Percentiles rank a stretch among this genome's conserved stretches.
Conservation (phyloP, 2,329 filamentous ascomycete genomes). For the Fusarium humuli region DNA sequence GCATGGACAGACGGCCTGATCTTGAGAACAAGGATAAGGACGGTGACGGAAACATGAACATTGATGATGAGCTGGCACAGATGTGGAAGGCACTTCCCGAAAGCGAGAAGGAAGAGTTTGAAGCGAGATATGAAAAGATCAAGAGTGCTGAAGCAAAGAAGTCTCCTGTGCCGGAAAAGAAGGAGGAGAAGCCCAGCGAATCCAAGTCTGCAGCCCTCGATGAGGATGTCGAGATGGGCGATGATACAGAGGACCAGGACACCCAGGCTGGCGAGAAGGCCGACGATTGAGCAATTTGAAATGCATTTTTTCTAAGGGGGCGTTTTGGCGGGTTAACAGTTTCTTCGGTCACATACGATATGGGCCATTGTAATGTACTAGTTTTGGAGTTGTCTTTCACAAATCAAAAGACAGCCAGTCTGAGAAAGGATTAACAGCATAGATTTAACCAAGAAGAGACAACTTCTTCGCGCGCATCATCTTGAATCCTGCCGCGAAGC, state of each 20-base stretch:
- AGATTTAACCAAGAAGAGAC: slow-evolving; percentile 13
- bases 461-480: slow-evolving; percentile 18
- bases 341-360: slow-evolving; percentile 26
- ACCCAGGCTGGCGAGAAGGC: slow-evolving; percentile 51
- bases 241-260: slow-evolving; percentile 58
- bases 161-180: slow-evolving; percentile 36
- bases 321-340: slow-evolving; percentile 43
- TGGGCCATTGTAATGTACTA: slow-evolving; percentile 33
- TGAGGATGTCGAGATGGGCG: slow-evolving; percentile 63
- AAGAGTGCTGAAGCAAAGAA: slow-evolving; percentile 46
- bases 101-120: slow-evolving; percentile 62
- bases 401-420: slow-evolving; percentile 9
- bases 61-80: slow-evolving; percentile 67
- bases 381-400: slow-evolving; percentile 16
- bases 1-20: slow-evolving; percentile 60
- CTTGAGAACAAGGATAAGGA: slow-evolving; percentile 59
- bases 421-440: slow-evolving; percentile 23
- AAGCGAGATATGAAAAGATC: slow-evolving; percentile 47
- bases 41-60: slow-evolving; percentile 49
- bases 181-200: slow-evolving; percentile 46
- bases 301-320: slow-evolving; percentile 32
- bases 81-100: slow-evolving; percentile 66
- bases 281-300: slow-evolving; percentile 46
- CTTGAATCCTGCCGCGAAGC: slow-evolving; percentile 38
- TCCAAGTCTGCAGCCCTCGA: slow-evolving; percentile 54